Percentiles rank a stretch among this genome's conserved stretches.
phyloP scores from a whole-genome alignment of 495 filamentous ascomycete genomes.

The Collariella sp. region DNA sequence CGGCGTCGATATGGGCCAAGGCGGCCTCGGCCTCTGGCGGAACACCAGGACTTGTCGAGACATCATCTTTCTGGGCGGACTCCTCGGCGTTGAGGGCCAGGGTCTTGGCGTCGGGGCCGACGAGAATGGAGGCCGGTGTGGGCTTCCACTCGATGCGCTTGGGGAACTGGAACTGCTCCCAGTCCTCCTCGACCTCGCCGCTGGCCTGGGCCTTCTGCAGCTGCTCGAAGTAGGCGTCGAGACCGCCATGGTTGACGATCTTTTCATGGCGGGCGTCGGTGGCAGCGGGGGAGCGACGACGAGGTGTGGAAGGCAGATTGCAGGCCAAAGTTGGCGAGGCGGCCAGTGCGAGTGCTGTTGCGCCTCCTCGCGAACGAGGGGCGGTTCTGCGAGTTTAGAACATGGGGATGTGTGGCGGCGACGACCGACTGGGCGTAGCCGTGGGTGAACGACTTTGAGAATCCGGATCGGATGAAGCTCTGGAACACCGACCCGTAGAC shows the following conservation, averaged over 20 bases:
- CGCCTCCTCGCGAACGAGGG: slow-evolving; percentile 44
- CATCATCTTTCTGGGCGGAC: slow-evolving; percentile 9
- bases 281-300: slow-evolving; percentile 25
- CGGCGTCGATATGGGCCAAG: slow-evolving; percentile 42
- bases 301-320: slow-evolving; percentile 65
- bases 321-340: slow-evolving; percentile 53
- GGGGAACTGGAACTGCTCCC: slow-evolving; percentile 82
- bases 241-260: slow-evolving; percentile 37
- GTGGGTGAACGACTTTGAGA: slow-evolving; percentile 91
- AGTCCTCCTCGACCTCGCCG: slow-evolving; percentile 61
- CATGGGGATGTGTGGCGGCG: slow-evolving; percentile 77
- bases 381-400: slow-evolving; percentile 62
- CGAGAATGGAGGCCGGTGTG: slow-evolving; percentile 37
- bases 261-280: slow-evolving; percentile 39
- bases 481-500: slow-evolving; percentile 53
- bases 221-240: slow-evolving; percentile 84
- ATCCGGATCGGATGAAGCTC: slow-evolving; percentile 93
- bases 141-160: slow-evolving; percentile 83
- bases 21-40: slow-evolving; percentile 34
- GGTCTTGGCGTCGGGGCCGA: slow-evolving; percentile 42
- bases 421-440: slow-evolving; percentile 97
- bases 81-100: slow-evolving; percentile 29
- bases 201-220: slow-evolving; percentile 67
- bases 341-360: slow-evolving; percentile 44
- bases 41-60: slow-evolving; percentile 9